phyloP scores from a whole-genome alignment of 228 moss, liverwort and hornwort species.

The Sphagnum fallax region DNA sequence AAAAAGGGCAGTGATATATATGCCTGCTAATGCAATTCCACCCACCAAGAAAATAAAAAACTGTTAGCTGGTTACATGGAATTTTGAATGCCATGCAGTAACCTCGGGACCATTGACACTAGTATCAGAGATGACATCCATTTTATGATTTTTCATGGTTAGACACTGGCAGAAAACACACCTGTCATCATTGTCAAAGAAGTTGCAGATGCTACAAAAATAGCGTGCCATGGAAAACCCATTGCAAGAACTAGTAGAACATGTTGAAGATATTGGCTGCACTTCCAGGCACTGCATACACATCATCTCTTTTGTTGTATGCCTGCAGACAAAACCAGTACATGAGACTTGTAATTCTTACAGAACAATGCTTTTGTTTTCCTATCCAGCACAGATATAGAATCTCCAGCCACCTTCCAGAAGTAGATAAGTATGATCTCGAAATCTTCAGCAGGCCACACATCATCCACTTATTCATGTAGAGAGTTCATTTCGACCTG shows the following conservation, averaged over 20 bases:
- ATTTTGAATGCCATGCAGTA: neutral
- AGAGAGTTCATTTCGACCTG: no score
- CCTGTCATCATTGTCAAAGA: constrained; percentile 92
- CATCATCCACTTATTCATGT: no score
- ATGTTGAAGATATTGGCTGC: constrained; percentile 80
- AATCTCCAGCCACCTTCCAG: no score
- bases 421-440: no score
- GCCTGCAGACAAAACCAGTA: constrained; percentile 32
- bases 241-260: constrained; percentile 68
- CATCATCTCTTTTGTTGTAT: constrained; percentile 99
- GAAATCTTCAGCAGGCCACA: no score
- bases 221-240: constrained; percentile 85
- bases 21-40: constrained; percentile 33
- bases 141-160: neutral
- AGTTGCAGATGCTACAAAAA: constrained; percentile 96
- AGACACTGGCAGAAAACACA: constrained; percentile 8
- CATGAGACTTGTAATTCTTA: neutral
- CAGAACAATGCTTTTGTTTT: no score
- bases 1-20: constrained; percentile 96
- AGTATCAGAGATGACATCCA: neutral
- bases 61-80: neutral
- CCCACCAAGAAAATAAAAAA: neutral
- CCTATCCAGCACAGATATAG: no score
- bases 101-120: neutral
- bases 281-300: constrained; percentile 93